Evolutionary conservation across 306 rosid genomes (phyloP).

Genomic region (Medicago arabica): DNA sequence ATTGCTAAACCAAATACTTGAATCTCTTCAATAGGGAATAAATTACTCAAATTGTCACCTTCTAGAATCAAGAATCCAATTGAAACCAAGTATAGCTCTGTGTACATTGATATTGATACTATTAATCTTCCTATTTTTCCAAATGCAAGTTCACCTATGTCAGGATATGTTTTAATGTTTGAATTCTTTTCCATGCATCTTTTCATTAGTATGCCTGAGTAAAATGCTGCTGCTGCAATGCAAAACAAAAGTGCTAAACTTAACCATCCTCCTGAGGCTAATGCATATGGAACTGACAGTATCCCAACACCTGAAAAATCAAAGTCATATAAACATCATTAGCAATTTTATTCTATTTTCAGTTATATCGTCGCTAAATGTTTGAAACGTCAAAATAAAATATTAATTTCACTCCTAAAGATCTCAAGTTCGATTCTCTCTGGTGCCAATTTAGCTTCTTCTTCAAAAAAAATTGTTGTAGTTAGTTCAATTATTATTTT

Average conservation of each 20-base stretch:
- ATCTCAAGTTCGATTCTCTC: no score
- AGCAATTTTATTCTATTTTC: background rate
- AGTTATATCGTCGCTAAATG: no score
- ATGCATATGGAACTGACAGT: conserved; percentile 81
- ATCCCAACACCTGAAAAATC: conserved; percentile 77
- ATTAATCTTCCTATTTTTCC: conserved; percentile 61
- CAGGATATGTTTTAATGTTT: conserved; percentile 66
- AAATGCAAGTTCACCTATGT: conserved; percentile 79
- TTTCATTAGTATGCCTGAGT: conserved; percentile 66
- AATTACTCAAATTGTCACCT: conserved; percentile 73
- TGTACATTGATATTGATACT: conserved; percentile 64
- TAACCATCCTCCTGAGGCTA: conserved; percentile 85
- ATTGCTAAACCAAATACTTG: conserved; percentile 53
- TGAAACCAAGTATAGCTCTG: conserved; percentile 76
- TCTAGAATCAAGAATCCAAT: conserved; percentile 81
- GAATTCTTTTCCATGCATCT: conserved; percentile 77
- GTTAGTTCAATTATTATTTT: no score
- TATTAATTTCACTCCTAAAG: no score
- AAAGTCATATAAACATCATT: conserved; percentile 4
- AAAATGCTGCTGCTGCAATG: conserved; percentile 58
- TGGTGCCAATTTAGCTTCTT: no score
- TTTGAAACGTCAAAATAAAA: no score
- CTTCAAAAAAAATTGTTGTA: no score
- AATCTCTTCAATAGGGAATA: conserved; percentile 51
- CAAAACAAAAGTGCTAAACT: conserved; percentile 64